phyloP scores from a whole-genome alignment of 2,329 filamentous ascomycete genomes.

The Trichophyton rubrum region DNA sequence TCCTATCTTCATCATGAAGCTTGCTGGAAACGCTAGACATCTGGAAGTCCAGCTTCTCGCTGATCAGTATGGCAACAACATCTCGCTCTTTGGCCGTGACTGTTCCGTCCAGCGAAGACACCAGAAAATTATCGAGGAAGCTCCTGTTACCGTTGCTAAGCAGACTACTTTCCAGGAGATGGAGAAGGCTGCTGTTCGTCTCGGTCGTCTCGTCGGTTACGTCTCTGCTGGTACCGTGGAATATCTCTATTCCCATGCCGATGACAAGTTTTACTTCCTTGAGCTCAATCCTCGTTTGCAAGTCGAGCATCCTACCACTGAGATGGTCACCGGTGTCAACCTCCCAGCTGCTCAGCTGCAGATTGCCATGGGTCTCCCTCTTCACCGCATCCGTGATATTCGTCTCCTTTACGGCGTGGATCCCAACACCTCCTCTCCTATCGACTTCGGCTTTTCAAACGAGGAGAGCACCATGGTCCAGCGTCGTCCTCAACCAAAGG shows the following conservation, averaged over 20 bases:
- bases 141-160: constrained; percentile 91
- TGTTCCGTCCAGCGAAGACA: constrained; percentile 97
- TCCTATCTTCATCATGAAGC: constrained; percentile 99
- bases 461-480: constrained; percentile 73
- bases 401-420: constrained; percentile 91
- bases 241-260: constrained; percentile 94
- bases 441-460: constrained; percentile 93
- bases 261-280: constrained; percentile 99
- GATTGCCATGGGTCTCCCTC: constrained; percentile 94
- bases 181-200: constrained; percentile 90
- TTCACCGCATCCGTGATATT: constrained; percentile 93
- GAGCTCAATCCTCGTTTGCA: constrained; percentile 98
- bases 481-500: constrained; percentile 82
- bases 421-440: constrained; percentile 69
- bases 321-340: constrained; percentile 98
- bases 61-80: constrained; percentile 99
- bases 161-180: constrained; percentile 81
- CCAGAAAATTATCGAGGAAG: constrained; percentile 99
- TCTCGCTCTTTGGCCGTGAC: constrained; percentile 95
- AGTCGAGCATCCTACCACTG: constrained; percentile 97
- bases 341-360: constrained; percentile 93
- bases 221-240: constrained; percentile 98
- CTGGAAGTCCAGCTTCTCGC: constrained; percentile 94
- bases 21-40: constrained; percentile 90
- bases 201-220: constrained; percentile 90